Evolutionary conservation across 106 monocot species (phyloP).

Genomic region (Apostasia ramifera): DNA sequence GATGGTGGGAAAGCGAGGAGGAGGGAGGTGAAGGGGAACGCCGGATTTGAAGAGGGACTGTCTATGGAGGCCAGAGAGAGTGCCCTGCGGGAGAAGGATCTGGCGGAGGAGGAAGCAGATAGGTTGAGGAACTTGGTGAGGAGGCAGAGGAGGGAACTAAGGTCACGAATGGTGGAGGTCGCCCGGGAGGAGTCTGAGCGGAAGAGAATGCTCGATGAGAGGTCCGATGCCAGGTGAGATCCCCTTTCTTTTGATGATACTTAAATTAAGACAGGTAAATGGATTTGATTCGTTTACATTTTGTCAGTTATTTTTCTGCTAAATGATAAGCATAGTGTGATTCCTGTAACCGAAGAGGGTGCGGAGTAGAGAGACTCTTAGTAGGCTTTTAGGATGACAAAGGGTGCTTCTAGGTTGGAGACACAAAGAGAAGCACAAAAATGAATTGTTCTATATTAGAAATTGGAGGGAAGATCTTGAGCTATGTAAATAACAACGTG

Average conservation of each 20-base stretch:
- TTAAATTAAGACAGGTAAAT: not conserved
- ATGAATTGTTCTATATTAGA: too few species aligned
- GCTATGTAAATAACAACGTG: too few species aligned
- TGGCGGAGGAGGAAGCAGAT: constrained; percentile 75
- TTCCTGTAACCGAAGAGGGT: too few species aligned
- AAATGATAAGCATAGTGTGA: too few species aligned
- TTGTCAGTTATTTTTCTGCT: too few species aligned
- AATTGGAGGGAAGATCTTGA: too few species aligned
- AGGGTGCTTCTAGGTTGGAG: too few species aligned
- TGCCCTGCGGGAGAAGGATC: constrained; percentile 58
- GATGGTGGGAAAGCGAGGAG: constrained; percentile 10
- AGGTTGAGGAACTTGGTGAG: constrained; percentile 58
- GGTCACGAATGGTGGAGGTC: constrained; percentile 63
- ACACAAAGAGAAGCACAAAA: too few species aligned
- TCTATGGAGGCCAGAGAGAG: constrained; percentile 34
- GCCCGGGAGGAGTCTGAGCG: constrained; percentile 78
- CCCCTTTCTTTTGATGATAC: not conserved
- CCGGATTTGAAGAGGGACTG: constrained; percentile 7
- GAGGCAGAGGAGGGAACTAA: constrained; percentile 77
- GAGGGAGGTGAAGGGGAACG: constrained; percentile 19
- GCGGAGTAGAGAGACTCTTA: too few species aligned
- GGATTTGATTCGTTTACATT: too few species aligned
- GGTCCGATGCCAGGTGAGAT: constrained; percentile 67
- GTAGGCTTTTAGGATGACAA: too few species aligned
- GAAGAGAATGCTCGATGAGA: constrained; percentile 67